Evolutionary conservation across 1,284 basidiomycete genomes (phyloP).

Genomic region (Puccinia coronata): DNA sequence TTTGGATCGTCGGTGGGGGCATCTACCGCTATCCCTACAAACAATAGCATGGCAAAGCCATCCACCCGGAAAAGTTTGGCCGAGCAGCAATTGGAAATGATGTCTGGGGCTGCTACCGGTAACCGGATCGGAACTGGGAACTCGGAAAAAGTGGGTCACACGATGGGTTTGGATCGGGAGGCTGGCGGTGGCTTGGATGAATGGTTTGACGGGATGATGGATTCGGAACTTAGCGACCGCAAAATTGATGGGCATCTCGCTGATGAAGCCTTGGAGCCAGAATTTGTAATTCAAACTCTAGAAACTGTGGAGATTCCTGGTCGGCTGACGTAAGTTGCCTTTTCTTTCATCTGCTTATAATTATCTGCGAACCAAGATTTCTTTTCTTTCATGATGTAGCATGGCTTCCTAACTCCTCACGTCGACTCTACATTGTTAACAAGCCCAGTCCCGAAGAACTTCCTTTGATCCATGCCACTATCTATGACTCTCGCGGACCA

Average conservation of each 20-base stretch:
- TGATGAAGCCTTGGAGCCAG: constrained; percentile 48
- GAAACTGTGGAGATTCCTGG: constrained; percentile 45
- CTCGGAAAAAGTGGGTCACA: constrained; percentile 4
- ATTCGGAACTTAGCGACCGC: constrained; percentile 39
- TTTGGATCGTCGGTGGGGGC: constrained; percentile 34
- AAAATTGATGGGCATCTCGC: constrained; percentile 43
- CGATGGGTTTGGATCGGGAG: constrained; percentile 23
- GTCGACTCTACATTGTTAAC: neutral
- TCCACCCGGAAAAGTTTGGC: constrained; percentile 40
- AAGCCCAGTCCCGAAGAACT: constrained; percentile 45
- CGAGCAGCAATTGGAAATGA: constrained; percentile 44
- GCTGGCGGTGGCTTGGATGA: constrained; percentile 38
- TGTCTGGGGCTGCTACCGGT: constrained; percentile 26
- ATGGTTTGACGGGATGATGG: constrained; percentile 47
- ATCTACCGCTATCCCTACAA: neutral
- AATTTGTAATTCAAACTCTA: constrained; percentile 43
- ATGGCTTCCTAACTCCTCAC: constrained; percentile 1
- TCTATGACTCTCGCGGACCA: constrained; percentile 36
- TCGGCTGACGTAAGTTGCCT: constrained; percentile 23
- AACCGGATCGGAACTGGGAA: constrained; percentile 27
- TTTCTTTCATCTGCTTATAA: neutral
- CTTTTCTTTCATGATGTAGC: constrained; percentile 24
- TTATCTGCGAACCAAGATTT: neutral
- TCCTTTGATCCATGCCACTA: constrained; percentile 43
- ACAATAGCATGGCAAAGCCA: constrained; percentile 14